Evolutionary conservation across 805 yeast species (phyloP).

Genomic region (Saturnispora halmiae): DNA sequence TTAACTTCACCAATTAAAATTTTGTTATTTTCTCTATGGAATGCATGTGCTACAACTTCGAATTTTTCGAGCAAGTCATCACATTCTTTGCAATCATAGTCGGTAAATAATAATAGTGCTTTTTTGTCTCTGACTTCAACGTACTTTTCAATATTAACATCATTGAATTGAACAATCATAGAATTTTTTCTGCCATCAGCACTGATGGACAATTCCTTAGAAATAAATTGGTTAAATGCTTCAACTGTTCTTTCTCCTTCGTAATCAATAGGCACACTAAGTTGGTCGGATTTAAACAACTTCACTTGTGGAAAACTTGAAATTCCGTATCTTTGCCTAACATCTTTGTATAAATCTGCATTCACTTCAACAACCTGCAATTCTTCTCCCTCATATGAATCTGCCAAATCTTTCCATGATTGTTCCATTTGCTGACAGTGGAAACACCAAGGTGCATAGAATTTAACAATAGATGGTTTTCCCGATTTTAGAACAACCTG

Average conservation of each 20-base stretch:
- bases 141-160: constrained; percentile 22
- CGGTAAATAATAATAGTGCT: constrained; percentile 45
- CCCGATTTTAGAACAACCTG: constrained; percentile 48
- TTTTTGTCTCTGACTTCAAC: constrained; percentile 30
- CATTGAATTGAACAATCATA: constrained; percentile 22
- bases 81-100: constrained; percentile 41
- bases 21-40: constrained; percentile 32
- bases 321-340: constrained; percentile 42
- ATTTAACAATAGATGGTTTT: constrained; percentile 70
- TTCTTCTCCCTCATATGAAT: constrained; percentile 16
- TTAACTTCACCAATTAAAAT: constrained; percentile 40
- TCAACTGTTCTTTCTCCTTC: constrained; percentile 45
- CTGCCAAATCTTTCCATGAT: constrained; percentile 28
- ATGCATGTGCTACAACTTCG: constrained; percentile 40
- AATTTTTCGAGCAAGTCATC: constrained; percentile 42
- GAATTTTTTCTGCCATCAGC: constrained; percentile 14
- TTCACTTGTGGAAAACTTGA: constrained; percentile 60
- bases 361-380: constrained; percentile 40
- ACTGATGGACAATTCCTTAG: constrained; percentile 4
- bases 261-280: constrained; percentile 43
- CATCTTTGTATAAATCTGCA: constrained; percentile 47
- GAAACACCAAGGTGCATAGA: constrained; percentile 66
- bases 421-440: constrained; percentile 58
- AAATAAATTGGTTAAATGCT: constrained; percentile 32
- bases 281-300: constrained; percentile 43